phyloP scores from a whole-genome alignment of 805 yeast species.

The Cyberlindnera petersonii region DNA sequence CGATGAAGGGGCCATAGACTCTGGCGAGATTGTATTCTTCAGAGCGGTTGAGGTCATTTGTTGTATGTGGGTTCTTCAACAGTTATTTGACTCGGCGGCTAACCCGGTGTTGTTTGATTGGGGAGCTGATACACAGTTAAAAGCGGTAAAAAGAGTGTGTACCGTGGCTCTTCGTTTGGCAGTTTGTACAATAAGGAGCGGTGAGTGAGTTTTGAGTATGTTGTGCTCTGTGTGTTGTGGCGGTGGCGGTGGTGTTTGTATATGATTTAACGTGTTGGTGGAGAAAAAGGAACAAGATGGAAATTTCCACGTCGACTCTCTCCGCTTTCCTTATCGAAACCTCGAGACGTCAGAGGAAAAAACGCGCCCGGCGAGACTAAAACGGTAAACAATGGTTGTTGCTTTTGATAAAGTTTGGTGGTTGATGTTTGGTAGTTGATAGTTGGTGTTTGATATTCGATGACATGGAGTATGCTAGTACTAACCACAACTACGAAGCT shows the following conservation, averaged over 20 bases:
- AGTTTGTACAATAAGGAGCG: not conserved
- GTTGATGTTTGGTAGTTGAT: no score
- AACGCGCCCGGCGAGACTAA: no score
- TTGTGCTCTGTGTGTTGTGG: not conserved
- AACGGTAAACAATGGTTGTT: not conserved
- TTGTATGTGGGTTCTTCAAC: no score
- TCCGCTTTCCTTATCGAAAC: not conserved
- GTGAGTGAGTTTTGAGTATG: not conserved
- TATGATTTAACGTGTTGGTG: conserved; percentile 1
- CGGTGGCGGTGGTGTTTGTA: no score
- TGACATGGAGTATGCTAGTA: no score
- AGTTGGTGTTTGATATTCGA: no score
- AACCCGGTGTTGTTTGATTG: not conserved
- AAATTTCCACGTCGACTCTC: conserved; percentile 1
- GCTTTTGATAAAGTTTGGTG: no score
- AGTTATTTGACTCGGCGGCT: no score
- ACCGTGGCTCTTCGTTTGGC: not conserved
- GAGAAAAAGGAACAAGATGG: not conserved
- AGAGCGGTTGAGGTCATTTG: conserved; percentile 5
- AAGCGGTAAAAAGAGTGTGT: no score
- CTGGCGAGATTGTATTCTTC: conserved; percentile 20
- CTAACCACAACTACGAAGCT: no score
- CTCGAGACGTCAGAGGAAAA: conserved; percentile 1
- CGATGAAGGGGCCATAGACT: conserved; percentile 25
- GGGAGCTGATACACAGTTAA: no score